Evolutionary conservation across 2,329 filamentous ascomycete species (phyloP), one percentile per base, ranked within the genome.

Genomic region (Colletotrichum godetiae): DNA sequence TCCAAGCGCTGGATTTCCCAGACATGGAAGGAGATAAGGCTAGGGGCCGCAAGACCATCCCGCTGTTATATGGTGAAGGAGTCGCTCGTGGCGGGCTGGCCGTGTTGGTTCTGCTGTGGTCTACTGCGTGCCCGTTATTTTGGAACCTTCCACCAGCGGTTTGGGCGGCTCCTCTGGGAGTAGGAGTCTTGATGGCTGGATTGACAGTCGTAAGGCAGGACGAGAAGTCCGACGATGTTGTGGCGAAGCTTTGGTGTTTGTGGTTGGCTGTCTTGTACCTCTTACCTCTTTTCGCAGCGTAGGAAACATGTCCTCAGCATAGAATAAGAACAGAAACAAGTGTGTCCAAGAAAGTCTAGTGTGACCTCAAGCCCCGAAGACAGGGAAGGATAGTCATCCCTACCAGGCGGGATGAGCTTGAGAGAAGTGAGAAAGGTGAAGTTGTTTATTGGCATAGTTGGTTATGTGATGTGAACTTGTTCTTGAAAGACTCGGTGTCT

Each of bases 21-120:
- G 80, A 79, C 29, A 65, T 77, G 62, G 76, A 78, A 24, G 79
- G 79, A 0, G 80, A 81, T 35, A 65, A 57, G n/a, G 77, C 76
- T 7, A 68, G 79, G 15, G 77, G 76, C 0, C 76, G 80, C 0
- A 73, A 69, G 42, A 80, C 79, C 0, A 74, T 79, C 12, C 79
- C 79, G 7, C 61, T 81, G 27, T 22, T 78, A 0, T 78, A 78
- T 24, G 78, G 79, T 1, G 78, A 81, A 55, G 29, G 11, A 0
- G 35, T 56, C 4, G 73, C 77, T 0, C 72, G 77, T 3, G 46
- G 57, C 4, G 75, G 75, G 1, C 55, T 78, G 19, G 74, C 75
- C 0, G 65, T 49, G 24, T 75, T 75, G 55, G 76, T 78, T 1
- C 4, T 72, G 46, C 4, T 62, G 4, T 73, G 67, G 71, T 73